Evolutionary conservation across 805 yeast genomes (phyloP), one percentile per base, ranked within the genome.

Genomic region (Candida germanica): DNA sequence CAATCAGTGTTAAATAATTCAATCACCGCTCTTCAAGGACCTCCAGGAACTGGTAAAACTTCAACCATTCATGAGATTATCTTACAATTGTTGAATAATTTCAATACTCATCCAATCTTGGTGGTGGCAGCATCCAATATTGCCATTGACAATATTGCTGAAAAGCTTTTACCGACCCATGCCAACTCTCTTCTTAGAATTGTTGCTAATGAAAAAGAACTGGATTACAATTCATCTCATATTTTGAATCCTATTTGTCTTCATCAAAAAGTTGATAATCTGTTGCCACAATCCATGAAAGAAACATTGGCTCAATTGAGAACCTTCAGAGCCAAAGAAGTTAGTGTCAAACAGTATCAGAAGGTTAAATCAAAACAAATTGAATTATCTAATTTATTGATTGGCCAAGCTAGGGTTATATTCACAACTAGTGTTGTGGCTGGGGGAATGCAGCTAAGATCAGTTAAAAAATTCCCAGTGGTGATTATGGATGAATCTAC

Each of bases 401-500:
- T 79, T 15, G 73, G 77, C 0, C 86, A 80, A 52, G 83, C 85
- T 0, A 77, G 77, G 46, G 83, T 83, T 15, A 77, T 83, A 14
- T 78, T 82, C 53, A 77, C 88, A 1, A 83, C 89, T 1, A 78
- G 84, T 2, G 85, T 80, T 26, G 80, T 79, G 25, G 81, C 86
- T 6, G 87, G 87, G 35, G 84, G 84, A 2, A 71, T 76, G 28
- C 77, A 74, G 47, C 59, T 83, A 46, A 80, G 79, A 47, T 64
- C 72, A 10, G 61, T 80, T 7, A 63, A 67, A 25, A 72, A 68
- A 44, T 54, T 73, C 43, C 87, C 87, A 1, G 79, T 79, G 2
- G 83, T 83, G 5, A 80, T 83, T 21, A 79, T 83, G 83, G 89
- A 83, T 61, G 89, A 83, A 59, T 75, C 86, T 3, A 82, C 88